These are phyloP conservation scores for Chlamydomonas sphaeroides DNA, from an alignment of 139 green algal species.

Conservation along the genomic window DNA sequence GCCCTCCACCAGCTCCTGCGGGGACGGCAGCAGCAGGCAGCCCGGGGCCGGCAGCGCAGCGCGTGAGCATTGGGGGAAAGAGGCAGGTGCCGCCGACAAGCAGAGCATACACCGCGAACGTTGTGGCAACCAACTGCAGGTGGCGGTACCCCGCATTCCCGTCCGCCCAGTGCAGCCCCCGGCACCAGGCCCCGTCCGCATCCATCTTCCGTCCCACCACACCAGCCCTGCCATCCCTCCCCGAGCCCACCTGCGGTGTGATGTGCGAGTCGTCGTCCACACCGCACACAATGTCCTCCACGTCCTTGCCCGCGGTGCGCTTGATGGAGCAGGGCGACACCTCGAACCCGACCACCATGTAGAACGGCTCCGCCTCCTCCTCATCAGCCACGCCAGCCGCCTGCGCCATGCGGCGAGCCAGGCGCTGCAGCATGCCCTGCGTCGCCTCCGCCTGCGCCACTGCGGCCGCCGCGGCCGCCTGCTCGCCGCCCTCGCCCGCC, in stretches of 20 bases:
- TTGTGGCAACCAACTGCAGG: no score
- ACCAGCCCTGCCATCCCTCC: no score
- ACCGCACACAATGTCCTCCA: slow-evolving; percentile 79
- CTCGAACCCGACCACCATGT: slow-evolving; percentile 43
- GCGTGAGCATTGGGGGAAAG: no score
- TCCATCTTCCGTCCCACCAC: no score
- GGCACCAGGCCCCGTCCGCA: no score
- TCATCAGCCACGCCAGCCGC: no score
- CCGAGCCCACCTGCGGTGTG: slow-evolving; percentile 39
- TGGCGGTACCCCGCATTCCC: no score
- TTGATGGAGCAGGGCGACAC: slow-evolving; percentile 83
- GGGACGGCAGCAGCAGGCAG: neutral
- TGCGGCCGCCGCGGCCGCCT: no score
- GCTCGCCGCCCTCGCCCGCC: neutral
- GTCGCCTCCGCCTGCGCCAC: neutral
- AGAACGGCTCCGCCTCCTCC: slow-evolving; percentile 15
- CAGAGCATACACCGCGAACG: no score
- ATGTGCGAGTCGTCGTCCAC: slow-evolving; percentile 58
- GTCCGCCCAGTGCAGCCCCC: no score
- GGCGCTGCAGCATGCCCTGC: neutral
- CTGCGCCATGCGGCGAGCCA: neutral
- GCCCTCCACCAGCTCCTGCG: slow-evolving; percentile 82
- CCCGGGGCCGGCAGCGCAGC: neutral
- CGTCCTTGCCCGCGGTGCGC: slow-evolving; percentile 60
- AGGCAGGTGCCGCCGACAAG: no score